Percentiles rank a stretch among this genome's conserved stretches.
phyloP scores from a whole-genome alignment of 768 basidiomycete species.

The Suillus paluster region DNA sequence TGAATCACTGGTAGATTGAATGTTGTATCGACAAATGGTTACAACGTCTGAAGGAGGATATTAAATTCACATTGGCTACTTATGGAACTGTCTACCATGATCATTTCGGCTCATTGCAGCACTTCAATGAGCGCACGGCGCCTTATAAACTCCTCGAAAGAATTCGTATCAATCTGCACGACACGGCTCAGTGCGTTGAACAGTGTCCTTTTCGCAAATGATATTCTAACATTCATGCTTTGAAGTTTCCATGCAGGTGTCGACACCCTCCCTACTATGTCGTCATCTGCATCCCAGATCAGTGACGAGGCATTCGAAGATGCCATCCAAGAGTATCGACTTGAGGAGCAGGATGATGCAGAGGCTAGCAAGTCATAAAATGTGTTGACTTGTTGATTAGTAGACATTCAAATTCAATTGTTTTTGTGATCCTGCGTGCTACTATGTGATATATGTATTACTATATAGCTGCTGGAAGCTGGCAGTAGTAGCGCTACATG shows the following conservation, averaged over 20 bases:
- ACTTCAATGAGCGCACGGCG: constrained; percentile 8
- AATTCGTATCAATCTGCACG: constrained; percentile 3
- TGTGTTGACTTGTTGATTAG: background rate
- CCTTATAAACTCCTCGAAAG: background rate
- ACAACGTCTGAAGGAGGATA: too few species aligned
- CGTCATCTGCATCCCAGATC: background rate
- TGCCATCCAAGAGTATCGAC: background rate
- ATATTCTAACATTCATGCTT: background rate
- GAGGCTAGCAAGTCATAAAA: constrained; percentile 2
- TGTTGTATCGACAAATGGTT: too few species aligned
- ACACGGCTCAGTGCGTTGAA: constrained; percentile 4
- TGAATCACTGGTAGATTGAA: too few species aligned
- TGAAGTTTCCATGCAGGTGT: constrained; percentile 11
- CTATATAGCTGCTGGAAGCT: background rate
- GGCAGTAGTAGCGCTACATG: background rate
- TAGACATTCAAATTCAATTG: background rate
- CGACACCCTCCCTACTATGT: background rate
- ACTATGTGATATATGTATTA: too few species aligned
- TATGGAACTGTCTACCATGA: too few species aligned
- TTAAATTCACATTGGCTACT: too few species aligned
- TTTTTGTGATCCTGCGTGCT: too few species aligned
- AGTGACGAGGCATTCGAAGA: background rate
- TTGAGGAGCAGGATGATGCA: constrained; percentile 5
- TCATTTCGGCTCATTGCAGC: background rate
- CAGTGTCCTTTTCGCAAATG: background rate